Evolutionary conservation across 163 green algal species (phyloP).

Genomic region (Picocystis sp.): DNA sequence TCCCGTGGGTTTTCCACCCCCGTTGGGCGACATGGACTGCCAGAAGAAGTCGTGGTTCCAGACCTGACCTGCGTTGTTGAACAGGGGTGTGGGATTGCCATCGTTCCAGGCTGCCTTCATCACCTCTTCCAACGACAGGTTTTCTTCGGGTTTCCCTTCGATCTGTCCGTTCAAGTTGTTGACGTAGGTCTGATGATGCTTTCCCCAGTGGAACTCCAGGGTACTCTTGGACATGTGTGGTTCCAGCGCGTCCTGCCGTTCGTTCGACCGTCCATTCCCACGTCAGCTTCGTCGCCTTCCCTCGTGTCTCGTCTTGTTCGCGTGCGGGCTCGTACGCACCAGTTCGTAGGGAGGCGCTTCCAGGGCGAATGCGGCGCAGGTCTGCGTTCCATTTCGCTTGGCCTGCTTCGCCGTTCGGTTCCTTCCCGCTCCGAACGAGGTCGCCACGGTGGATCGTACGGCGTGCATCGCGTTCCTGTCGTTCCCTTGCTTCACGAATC

Average conservation of each 20-base stretch:
- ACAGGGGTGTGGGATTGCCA: slow-evolving; percentile 64
- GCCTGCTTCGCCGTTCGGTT: too few relatives aligned
- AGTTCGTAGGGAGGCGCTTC: slow-evolving; percentile 13
- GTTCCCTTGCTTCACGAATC: too few relatives aligned
- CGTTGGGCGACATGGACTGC: slow-evolving; percentile 66
- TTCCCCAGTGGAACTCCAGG: slow-evolving; percentile 74
- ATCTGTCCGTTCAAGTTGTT: slow-evolving; percentile 90
- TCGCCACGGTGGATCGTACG: too few relatives aligned
- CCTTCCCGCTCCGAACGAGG: too few relatives aligned
- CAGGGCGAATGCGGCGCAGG: slow-evolving; percentile 10
- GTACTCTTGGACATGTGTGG: slow-evolving; percentile 54
- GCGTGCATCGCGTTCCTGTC: too few relatives aligned
- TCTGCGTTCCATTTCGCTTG: too few relatives aligned
- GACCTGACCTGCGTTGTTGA: slow-evolving; percentile 92
- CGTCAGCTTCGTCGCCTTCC: too few relatives aligned
- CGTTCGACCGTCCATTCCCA: too few relatives aligned
- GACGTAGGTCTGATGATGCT: slow-evolving; percentile 66
- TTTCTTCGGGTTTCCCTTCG: slow-evolving; percentile 59
- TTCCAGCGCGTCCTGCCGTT: slow-evolving; percentile 46
- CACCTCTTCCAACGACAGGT: slow-evolving; percentile 66
- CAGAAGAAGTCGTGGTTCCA: slow-evolving; percentile 59
- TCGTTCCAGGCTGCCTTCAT: slow-evolving; percentile 71
- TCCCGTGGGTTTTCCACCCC: slow-evolving; percentile 30
- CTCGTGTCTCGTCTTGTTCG: not conserved
- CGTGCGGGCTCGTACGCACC: slow-evolving; percentile 1